Evolutionary conservation across 208 protist genomes (phyloP), one percentile per base, ranked within the genome.

Genomic region (Angomonas desouzai): DNA sequence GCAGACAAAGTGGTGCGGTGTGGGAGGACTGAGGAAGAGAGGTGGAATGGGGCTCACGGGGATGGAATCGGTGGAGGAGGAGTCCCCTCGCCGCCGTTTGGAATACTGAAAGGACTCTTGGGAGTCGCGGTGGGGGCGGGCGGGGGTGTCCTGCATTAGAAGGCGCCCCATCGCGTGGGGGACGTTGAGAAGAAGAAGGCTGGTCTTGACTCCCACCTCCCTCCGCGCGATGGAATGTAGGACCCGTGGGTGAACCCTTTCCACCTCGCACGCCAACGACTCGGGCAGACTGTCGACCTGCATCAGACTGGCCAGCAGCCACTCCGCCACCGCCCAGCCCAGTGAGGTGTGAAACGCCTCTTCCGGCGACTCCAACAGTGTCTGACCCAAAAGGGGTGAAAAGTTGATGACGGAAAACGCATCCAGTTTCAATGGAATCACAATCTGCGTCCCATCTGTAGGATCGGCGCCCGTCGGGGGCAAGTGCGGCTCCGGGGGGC

Each of bases 381-480:
- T 62, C 6, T 65, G 32, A 2, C 75, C 66, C 2, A 64, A 18
- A 22, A 3, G 23, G 6, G 79, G 79, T 1, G 62, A 77, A 22
- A 51, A 28, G 45, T 79, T 64, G 2, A 79, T 45, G 1, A 81
- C 66, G 55, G 71, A 68, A 38, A 79, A 82, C 27, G 71, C 67
- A 53, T 85, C 79, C 33, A 85, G 40, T 23, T 34, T 74, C 2
- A 81, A 23, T 25, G 55, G 66, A 6, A 76, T 25, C 45, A 23
- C 20, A 51, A 51, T 51, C 6, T 9, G 45, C 20, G 6, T 3
- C n/a, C 10, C 45, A 3, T 13, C 45, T 23, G 9, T 23, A 6
- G 18, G 6, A 16, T 23, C n/a, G 45, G 9, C 18, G n/a, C 45
- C 9, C 45, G 45, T 23, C 9, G 45, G n/a, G 20, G 45, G 45